These are phyloP conservation scores for Porogramme epimiltina DNA, from an alignment of 1,284 basidiomycete species.

Conservation along the genomic window DNA sequence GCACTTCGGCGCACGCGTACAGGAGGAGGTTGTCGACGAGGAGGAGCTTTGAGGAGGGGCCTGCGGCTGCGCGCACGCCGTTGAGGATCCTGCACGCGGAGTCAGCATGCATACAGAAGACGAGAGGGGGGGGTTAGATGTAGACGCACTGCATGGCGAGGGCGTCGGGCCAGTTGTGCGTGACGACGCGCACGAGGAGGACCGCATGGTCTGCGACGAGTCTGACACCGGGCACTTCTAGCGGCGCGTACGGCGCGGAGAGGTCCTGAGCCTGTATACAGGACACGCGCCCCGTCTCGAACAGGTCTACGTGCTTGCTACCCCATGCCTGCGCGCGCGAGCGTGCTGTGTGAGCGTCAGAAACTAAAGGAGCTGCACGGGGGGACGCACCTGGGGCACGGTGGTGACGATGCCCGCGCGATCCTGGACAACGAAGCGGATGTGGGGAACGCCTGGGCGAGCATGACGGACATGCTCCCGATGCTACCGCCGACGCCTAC, in stretches of 20 bases:
- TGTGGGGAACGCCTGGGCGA: slow-evolving; percentile 24
- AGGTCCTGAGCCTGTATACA: slow-evolving; percentile 21
- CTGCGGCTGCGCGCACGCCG: slow-evolving; percentile 34
- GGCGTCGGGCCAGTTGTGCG: slow-evolving; percentile 24
- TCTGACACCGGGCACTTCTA: slow-evolving; percentile 13
- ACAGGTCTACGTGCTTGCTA: slow-evolving; percentile 14
- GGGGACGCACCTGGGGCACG: slow-evolving; percentile 16
- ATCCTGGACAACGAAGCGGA: slow-evolving; percentile 34
- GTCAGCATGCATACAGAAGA: background rate
- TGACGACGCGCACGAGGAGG: slow-evolving; percentile 21
- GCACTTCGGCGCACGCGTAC: slow-evolving; percentile 2
- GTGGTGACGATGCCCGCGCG: slow-evolving; percentile 30
- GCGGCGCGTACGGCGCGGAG: slow-evolving; percentile 15
- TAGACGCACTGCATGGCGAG: slow-evolving; percentile 9
- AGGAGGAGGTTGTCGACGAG: slow-evolving; percentile 49
- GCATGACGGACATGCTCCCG: slow-evolving; percentile 24
- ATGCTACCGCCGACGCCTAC: slow-evolving; percentile 36
- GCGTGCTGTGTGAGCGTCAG: background rate
- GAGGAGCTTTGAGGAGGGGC: slow-evolving; percentile 54
- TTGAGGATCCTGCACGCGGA: slow-evolving; percentile 31
- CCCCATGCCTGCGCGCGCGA: slow-evolving; percentile 15
- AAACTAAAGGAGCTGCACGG: background rate
- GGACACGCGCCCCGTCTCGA: slow-evolving; percentile 11
- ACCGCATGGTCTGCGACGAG: slow-evolving; percentile 12
- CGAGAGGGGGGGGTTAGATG: too few relatives aligned